phyloP scores from a whole-genome alignment of 1,139 yeast species.

The Yamadazyma trypodendri region DNA sequence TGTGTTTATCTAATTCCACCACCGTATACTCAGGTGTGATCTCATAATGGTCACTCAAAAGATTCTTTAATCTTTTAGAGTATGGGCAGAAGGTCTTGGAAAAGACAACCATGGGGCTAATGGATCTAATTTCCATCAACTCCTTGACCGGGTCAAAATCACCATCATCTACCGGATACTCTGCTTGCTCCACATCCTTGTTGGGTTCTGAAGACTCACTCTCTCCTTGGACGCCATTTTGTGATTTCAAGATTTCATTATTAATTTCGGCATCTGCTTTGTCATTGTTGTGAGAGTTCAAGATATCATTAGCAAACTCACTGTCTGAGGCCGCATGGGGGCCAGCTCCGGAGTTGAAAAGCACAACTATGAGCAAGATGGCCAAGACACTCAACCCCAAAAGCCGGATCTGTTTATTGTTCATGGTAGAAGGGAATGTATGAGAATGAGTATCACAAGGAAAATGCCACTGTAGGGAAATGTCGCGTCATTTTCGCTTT shows the following conservation, averaged over 20 bases:
- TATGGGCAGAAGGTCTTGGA: slow-evolving; percentile 76
- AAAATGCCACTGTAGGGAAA: no score
- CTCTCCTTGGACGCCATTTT: slow-evolving; percentile 9
- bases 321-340: neutral
- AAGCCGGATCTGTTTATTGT: slow-evolving; percentile 19
- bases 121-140: slow-evolving; percentile 53
- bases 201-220: neutral
- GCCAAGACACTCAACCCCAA: slow-evolving; percentile 18
- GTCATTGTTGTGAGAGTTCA: slow-evolving; percentile 36
- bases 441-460: no score
- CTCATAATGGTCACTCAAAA: slow-evolving; percentile 61
- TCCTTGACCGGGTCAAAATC: slow-evolving; percentile 62
- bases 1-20: slow-evolving; percentile 82
- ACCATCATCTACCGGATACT: slow-evolving; percentile 6
- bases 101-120: slow-evolving; percentile 71
- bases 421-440: slow-evolving; percentile 5
- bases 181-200: slow-evolving; percentile 7
- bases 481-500: no score
- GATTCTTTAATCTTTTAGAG: slow-evolving; percentile 66
- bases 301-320: slow-evolving; percentile 17
- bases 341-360: slow-evolving; percentile 14
- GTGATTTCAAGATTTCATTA: slow-evolving; percentile 33
- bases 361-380: slow-evolving; percentile 16
- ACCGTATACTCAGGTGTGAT: slow-evolving; percentile 70
- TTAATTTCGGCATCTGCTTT: slow-evolving; percentile 42